A percentile compares a stretch with the other conserved stretches of the same genome.
Evolutionary conservation across 2,329 filamentous ascomycete species (phyloP).

Genomic region (Corynespora cassiicola): DNA sequence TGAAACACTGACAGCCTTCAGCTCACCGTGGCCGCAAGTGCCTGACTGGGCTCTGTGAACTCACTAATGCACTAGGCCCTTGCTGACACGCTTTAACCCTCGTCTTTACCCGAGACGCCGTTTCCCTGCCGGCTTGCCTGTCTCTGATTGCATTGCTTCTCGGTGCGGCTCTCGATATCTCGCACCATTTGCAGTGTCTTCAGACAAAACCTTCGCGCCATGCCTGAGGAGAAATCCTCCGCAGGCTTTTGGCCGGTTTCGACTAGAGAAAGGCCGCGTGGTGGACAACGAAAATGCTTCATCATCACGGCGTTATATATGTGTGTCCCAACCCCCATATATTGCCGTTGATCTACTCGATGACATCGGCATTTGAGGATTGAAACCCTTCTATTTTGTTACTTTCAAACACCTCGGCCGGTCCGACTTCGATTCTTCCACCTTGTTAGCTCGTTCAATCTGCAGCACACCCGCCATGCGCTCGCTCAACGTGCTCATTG

Average conservation of each 20-base stretch:
- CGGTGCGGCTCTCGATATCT: neutral
- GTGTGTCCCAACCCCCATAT: neutral
- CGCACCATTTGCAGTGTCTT: no score
- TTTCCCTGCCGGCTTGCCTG: no score
- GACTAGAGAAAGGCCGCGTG: conserved; percentile 21
- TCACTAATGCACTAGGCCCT: no score
- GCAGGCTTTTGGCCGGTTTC: conserved; percentile 26
- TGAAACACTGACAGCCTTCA: no score
- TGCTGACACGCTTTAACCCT: no score
- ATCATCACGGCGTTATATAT: conserved; percentile 5
- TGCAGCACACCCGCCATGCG: conserved; percentile 17
- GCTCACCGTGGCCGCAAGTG: no score
- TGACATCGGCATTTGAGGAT: conserved; percentile 1
- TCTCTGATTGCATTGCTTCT: no score
- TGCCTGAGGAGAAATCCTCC: conserved; percentile 6
- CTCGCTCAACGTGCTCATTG: conserved; percentile 19
- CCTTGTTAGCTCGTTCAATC: neutral
- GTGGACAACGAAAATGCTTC: conserved; percentile 12
- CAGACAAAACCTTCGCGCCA: no score
- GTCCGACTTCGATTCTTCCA: conserved; percentile 15
- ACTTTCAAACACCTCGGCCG: conserved; percentile 14
- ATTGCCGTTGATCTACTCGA: conserved; percentile 7
- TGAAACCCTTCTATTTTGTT: conserved; percentile 1
- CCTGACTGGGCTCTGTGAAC: no score
- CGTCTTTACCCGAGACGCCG: no score